phyloP scores from a whole-genome alignment of 2,329 filamentous ascomycete species.

The Zopfia rhizophila region DNA sequence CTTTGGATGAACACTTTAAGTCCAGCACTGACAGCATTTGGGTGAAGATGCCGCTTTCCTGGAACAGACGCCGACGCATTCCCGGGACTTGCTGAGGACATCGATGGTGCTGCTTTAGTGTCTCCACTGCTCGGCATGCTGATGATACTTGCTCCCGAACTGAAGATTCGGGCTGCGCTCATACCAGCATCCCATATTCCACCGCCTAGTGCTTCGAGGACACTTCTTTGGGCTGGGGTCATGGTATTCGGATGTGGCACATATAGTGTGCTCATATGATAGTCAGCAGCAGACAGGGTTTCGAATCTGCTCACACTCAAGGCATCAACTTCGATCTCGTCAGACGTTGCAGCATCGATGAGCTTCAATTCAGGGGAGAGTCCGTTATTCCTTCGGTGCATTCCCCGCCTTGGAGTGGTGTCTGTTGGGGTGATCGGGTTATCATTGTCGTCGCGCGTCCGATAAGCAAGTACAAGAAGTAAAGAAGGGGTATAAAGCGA shows the following conservation, averaged over 20 bases:
- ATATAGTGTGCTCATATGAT: slow-evolving; percentile 86
- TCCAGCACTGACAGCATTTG: slow-evolving; percentile 64
- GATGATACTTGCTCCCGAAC: slow-evolving; percentile 80
- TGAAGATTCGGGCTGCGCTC: slow-evolving; percentile 87
- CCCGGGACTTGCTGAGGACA: slow-evolving; percentile 48
- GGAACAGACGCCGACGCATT: slow-evolving; percentile 32
- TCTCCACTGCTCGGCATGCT: slow-evolving; percentile 56
- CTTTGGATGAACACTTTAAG: slow-evolving; percentile 94
- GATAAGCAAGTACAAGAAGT: slow-evolving; percentile 90
- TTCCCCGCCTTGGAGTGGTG: slow-evolving; percentile 71
- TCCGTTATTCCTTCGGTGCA: slow-evolving; percentile 78
- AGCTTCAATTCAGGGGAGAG: slow-evolving; percentile 88
- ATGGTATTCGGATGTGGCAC: slow-evolving; percentile 74
- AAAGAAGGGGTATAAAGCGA: slow-evolving; percentile 94
- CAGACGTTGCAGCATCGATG: slow-evolving; percentile 84
- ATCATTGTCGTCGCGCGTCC: slow-evolving; percentile 77
- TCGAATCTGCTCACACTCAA: slow-evolving; percentile 89
- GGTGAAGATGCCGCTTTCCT: slow-evolving; percentile 50
- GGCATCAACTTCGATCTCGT: slow-evolving; percentile 87
- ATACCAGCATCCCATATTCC: slow-evolving; percentile 93
- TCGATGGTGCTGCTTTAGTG: slow-evolving; percentile 41
- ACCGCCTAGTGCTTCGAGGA: slow-evolving; percentile 78
- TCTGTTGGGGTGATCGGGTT: slow-evolving; percentile 64
- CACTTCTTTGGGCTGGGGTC: slow-evolving; percentile 72
- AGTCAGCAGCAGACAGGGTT: slow-evolving; percentile 86